A percentile compares a stretch with the other conserved stretches of the same genome.
These are phyloP conservation scores for Lipomyces spencermartinsiae DNA, from an alignment of 805 yeast genomes.

Conservation along the genomic window DNA sequence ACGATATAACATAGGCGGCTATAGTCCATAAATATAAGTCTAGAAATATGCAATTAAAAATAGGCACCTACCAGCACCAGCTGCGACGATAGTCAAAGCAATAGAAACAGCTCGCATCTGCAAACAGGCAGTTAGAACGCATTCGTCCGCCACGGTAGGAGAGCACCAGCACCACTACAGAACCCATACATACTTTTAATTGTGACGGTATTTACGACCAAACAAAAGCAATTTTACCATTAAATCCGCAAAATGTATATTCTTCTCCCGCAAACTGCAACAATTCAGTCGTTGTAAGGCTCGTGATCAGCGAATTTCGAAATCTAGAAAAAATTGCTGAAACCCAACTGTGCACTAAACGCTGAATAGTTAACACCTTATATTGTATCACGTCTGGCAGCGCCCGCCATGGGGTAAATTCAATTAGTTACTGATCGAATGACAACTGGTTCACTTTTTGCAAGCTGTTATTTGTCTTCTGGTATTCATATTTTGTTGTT, in stretches of 20 bases:
- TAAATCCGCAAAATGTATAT: neutral
- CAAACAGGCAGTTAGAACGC: neutral
- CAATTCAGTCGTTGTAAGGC: neutral
- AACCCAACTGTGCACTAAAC: neutral
- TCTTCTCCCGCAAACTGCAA: neutral
- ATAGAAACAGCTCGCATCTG: constrained; percentile 23
- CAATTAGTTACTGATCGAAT: neutral
- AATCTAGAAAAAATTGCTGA: neutral
- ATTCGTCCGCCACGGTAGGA: neutral
- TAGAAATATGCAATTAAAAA: neutral
- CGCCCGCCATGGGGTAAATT: too few species aligned
- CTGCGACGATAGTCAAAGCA: constrained; percentile 19
- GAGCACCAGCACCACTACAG: neutral
- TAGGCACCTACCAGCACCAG: constrained; percentile 20
- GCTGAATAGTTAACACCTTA: neutral
- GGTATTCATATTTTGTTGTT: neutral
- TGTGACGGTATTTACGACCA: neutral
- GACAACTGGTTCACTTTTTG: neutral
- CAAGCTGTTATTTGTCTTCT: neutral
- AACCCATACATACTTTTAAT: neutral
- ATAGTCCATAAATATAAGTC: neutral
- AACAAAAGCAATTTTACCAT: neutral
- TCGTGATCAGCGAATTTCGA: neutral
- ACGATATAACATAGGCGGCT: constrained; percentile 75
- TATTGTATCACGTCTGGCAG: neutral